phyloP scores from a whole-genome alignment of 331 rosid genomes.

The Dryas integrifolia region DNA sequence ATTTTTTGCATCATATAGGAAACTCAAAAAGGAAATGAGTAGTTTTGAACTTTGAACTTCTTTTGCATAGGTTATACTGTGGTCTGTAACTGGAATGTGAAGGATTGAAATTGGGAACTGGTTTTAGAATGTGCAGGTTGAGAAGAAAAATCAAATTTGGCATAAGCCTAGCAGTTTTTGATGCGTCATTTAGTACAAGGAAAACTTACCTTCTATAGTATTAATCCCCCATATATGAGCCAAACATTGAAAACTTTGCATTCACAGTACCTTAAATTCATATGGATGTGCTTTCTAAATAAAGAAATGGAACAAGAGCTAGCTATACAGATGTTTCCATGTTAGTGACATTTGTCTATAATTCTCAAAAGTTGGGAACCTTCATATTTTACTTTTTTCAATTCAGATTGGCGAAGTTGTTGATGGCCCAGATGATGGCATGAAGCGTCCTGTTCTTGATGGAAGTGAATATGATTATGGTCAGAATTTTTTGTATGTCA shows the following conservation, averaged over 20 bases:
- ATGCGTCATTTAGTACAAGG: background rate
- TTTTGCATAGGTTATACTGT: background rate
- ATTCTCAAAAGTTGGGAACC: background rate
- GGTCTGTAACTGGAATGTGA: background rate
- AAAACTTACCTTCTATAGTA: background rate
- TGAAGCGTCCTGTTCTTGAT: conserved; percentile 58
- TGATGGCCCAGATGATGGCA: conserved; percentile 80
- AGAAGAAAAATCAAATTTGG: background rate
- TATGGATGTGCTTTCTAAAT: background rate
- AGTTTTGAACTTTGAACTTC: background rate
- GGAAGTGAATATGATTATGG: conserved; percentile 87
- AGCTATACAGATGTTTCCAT: conserved; percentile 2
- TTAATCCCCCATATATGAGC: too few relatives aligned
- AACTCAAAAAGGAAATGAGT: background rate
- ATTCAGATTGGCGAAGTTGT: conserved; percentile 95
- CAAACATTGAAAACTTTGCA: too few relatives aligned
- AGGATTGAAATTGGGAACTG: too few relatives aligned
- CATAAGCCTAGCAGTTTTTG: background rate
- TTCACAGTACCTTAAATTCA: background rate
- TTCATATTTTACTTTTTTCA: background rate
- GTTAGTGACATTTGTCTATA: background rate
- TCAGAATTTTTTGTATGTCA: conserved; percentile 36
- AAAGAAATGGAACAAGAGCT: background rate
- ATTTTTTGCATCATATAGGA: background rate
- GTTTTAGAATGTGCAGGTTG: background rate